These are phyloP conservation scores for Dactylonectria macrodidyma DNA, from an alignment of 2,329 filamentous ascomycete genomes.

Conservation along the genomic window DNA sequence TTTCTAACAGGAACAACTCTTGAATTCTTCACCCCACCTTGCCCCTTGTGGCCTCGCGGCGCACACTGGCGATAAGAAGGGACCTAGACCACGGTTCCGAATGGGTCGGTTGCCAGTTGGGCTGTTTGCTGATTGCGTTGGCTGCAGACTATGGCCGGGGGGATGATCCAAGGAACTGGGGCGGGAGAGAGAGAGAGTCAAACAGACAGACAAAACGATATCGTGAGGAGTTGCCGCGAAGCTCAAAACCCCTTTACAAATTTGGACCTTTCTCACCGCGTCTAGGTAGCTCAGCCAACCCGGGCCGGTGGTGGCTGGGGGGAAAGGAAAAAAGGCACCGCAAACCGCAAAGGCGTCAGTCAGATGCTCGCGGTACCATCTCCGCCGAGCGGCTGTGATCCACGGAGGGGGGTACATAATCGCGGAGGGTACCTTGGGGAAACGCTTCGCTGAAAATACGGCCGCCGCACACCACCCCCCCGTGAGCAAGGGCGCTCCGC, in stretches of 20 bases:
- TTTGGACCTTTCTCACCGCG: slow-evolving; percentile 12
- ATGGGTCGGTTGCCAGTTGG: slow-evolving; percentile 26
- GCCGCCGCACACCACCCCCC: slow-evolving; percentile 23
- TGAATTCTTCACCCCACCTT: slow-evolving; percentile 33
- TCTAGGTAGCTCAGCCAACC: slow-evolving; percentile 40
- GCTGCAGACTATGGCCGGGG: slow-evolving; percentile 3
- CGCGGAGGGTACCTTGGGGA: slow-evolving; percentile 20
- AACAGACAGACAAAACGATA: slow-evolving; percentile 17
- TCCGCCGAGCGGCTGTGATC: slow-evolving; percentile 42
- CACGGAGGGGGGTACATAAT: neutral
- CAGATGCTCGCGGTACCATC: slow-evolving; percentile 42
- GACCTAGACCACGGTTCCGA: slow-evolving; percentile 24
- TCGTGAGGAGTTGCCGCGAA: slow-evolving; percentile 9
- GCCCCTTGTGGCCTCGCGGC: slow-evolving; percentile 34
- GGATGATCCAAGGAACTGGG: neutral
- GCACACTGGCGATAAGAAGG: slow-evolving; percentile 29
- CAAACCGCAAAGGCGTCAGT: slow-evolving; percentile 21
- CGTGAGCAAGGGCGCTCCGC: slow-evolving; percentile 36
- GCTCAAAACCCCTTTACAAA: slow-evolving; percentile 27
- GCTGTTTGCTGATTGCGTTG: slow-evolving; percentile 18
- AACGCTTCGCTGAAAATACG: neutral
- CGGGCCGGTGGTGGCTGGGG: slow-evolving; percentile 45
- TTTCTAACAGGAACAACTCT: slow-evolving; percentile 9
- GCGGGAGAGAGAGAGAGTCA: neutral
- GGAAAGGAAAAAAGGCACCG: neutral